phyloP scores from a whole-genome alignment of 2,329 filamentous ascomycete genomes.

The Fusarium goolgardi region DNA sequence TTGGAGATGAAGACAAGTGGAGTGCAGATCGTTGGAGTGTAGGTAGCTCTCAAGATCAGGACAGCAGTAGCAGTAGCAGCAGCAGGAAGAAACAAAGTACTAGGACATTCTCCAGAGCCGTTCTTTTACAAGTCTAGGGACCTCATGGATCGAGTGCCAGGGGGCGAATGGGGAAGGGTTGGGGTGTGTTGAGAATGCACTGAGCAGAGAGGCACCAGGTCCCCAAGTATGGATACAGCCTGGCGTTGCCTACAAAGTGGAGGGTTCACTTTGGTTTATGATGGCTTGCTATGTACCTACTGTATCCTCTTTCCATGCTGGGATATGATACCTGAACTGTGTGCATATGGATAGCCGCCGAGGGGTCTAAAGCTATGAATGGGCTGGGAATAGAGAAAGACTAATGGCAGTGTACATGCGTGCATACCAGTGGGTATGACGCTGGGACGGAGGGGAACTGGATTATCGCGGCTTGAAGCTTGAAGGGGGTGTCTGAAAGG shows the following conservation, averaged over 20 bases:
- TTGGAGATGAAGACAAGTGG: conserved; percentile 46
- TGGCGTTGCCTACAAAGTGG: conserved; percentile 37
- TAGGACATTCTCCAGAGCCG: conserved; percentile 33
- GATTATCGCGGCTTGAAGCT: conserved; percentile 27
- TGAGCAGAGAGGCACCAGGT: conserved; percentile 28
- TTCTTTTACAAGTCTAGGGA: conserved; percentile 43
- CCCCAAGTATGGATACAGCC: conserved; percentile 37
- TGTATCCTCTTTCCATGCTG: conserved; percentile 21
- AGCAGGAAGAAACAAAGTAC: conserved; percentile 28
- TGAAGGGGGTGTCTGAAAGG: conserved; percentile 18
- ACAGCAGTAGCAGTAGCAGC: background rate
- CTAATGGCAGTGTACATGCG: conserved; percentile 33
- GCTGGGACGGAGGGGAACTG: conserved; percentile 27
- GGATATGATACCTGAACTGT: conserved; percentile 44
- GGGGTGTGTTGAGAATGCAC: conserved; percentile 28
- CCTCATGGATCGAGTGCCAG: conserved; percentile 32
- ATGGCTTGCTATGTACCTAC: conserved; percentile 8
- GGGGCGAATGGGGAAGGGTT: conserved; percentile 23
- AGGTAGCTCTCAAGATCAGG: conserved; percentile 25
- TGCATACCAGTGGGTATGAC: conserved; percentile 42
- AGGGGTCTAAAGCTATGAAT: conserved; percentile 34
- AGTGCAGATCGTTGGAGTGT: conserved; percentile 45
- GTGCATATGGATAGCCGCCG: conserved; percentile 51
- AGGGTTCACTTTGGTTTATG: conserved; percentile 16
- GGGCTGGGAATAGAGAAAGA: conserved; percentile 37